Conservation (phyloP, 208 protist species). For the Trypanosoma vivax region DNA sequence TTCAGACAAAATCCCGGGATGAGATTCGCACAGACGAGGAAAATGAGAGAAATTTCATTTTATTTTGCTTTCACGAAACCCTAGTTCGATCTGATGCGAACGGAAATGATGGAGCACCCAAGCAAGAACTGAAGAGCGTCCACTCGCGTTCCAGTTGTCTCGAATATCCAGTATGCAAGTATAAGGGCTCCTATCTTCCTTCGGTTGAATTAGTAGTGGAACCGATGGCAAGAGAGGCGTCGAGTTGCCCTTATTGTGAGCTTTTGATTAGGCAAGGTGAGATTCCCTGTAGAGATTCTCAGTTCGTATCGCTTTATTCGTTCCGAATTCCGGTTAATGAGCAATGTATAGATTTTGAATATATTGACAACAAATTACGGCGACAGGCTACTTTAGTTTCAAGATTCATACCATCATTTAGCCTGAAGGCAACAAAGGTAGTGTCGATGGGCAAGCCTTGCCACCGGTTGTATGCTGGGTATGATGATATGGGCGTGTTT, state of each 20-base stretch:
- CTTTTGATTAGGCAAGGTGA: not conserved
- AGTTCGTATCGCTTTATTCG: not conserved
- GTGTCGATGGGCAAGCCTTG: too few relatives aligned
- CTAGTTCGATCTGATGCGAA: constrained; percentile 28
- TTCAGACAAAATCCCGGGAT: constrained; percentile 29
- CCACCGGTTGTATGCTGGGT: not conserved
- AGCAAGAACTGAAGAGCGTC: constrained; percentile 4
- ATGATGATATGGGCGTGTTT: not conserved
- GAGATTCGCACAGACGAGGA: constrained; percentile 39
- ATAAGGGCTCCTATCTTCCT: too few relatives aligned
- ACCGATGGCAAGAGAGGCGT: too few relatives aligned
- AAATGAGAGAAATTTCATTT: constrained; percentile 34
- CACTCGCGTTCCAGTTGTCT: too few relatives aligned
- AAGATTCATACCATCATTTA: constrained; percentile 9
- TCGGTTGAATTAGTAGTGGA: too few relatives aligned
- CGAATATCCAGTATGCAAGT: too few relatives aligned
- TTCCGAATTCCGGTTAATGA: too few relatives aligned
- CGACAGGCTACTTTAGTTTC: constrained; percentile 13
- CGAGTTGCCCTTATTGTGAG: not conserved
- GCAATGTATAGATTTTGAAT: constrained; percentile 7
- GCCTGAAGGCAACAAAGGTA: too few relatives aligned
- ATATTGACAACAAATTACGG: constrained; percentile 13
- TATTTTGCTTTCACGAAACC: constrained; percentile 32
- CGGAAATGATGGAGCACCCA: constrained; percentile 11
- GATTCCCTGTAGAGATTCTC: not conserved